A percentile compares a stretch with the other conserved stretches of the same genome.
Conservation (phyloP, 2,329 filamentous ascomycete genomes). For the Hymenoscyphus salicellus region DNA sequence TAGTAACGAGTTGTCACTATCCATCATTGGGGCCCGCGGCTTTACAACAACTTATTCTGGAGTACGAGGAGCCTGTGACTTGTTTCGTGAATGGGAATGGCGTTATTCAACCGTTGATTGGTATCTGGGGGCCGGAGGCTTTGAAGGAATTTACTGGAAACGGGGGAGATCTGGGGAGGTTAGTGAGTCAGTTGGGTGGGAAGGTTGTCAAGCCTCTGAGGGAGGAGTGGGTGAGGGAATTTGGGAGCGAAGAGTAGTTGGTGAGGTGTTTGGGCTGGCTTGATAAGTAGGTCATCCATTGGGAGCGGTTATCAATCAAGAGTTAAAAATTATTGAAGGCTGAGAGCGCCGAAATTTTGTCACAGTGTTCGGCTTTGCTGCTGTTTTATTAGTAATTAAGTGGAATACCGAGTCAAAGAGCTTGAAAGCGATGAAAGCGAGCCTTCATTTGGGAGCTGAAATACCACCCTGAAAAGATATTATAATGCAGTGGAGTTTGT, state of each 20-base stretch:
- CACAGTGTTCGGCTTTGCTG: no score
- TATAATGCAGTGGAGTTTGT: no score
- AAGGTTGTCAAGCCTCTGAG: slow-evolving; percentile 27
- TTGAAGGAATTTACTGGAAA: slow-evolving; percentile 16
- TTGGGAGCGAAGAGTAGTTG: slow-evolving; percentile 43
- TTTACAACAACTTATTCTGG: slow-evolving; percentile 31
- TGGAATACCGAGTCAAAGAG: no score
- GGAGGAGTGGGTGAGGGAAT: slow-evolving; percentile 45
- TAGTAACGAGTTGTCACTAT: slow-evolving; percentile 33
- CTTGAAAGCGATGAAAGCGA: no score
- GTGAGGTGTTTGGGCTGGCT: background rate
- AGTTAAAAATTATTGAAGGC: no score
- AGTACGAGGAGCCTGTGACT: slow-evolving; percentile 33
- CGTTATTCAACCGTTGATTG: slow-evolving; percentile 38
- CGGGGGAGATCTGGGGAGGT: slow-evolving; percentile 15
- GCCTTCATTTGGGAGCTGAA: no score
- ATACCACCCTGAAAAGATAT: no score
- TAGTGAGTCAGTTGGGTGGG: slow-evolving; percentile 23
- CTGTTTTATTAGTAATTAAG: no score
- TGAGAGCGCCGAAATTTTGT: no score
- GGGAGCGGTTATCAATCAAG: no score
- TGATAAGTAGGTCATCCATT: background rate
- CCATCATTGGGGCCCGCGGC: slow-evolving; percentile 34
- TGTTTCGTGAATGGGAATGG: slow-evolving; percentile 37
- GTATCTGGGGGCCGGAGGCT: slow-evolving; percentile 38